These are phyloP conservation scores for Phytophthora quininea DNA, from an alignment of 352 stramenopile species.

Conservation along the genomic window DNA sequence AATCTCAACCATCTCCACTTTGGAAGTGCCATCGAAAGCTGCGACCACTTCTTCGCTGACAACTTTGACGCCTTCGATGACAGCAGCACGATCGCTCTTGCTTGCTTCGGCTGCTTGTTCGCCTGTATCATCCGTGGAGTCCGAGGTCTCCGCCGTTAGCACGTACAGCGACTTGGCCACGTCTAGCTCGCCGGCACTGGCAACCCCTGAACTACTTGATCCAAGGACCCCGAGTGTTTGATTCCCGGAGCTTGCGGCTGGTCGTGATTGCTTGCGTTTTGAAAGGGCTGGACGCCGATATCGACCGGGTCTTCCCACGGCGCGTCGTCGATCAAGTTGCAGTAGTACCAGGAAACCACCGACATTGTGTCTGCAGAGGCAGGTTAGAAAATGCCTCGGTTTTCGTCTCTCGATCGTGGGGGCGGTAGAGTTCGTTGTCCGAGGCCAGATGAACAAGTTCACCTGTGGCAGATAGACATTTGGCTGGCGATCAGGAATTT, in stretches of 20 bases:
- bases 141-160: conserved; percentile 5
- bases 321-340: conserved; percentile 21
- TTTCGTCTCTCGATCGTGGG: conserved; percentile 21
- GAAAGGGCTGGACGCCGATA: conserved; percentile 17
- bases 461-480: conserved; percentile 18
- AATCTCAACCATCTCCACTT: neutral
- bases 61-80: too few relatives aligned
- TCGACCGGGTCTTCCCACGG: conserved; percentile 6
- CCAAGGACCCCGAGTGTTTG: neutral
- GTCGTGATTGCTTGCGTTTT: conserved; percentile 8
- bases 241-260: conserved; percentile 3
- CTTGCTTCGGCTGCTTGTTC: too few relatives aligned
- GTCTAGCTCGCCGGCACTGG: conserved; percentile 25
- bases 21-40: too few relatives aligned
- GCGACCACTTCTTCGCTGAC: neutral
- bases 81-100: too few relatives aligned
- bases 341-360: conserved; percentile 30
- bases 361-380: conserved; percentile 24
- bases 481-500: conserved; percentile 23
- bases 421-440: conserved; percentile 28
- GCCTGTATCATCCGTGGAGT: neutral
- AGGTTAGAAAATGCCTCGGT: conserved; percentile 14
- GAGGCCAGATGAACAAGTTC: conserved; percentile 23
- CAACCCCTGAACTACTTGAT: neutral
- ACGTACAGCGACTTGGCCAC: conserved; percentile 25